Evolutionary conservation across 2,329 filamentous ascomycete genomes (phyloP), one percentile per base, ranked within the genome.

Genomic region (Fragosphaeria purpurea): DNA sequence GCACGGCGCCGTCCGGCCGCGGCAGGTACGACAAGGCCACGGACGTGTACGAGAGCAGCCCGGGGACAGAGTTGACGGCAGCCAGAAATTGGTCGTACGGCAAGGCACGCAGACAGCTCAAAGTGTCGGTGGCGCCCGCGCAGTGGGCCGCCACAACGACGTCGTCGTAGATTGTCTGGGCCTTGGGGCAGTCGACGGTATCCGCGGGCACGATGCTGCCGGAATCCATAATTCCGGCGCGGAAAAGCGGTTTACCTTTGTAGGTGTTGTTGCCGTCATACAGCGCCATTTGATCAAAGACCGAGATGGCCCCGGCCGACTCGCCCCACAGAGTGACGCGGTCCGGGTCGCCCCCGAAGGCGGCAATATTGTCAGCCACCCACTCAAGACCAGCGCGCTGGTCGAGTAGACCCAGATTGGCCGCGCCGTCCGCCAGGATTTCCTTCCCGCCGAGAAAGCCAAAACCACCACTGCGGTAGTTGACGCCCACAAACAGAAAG

Each of bases 301-400:
- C 84, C 0, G 84, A 88, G 55, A 89, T 88, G 11, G 80, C 70
- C 0, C 83, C 83, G 0, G 84, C 82, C 2, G 76, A 82, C 61
- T 90, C 82, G 32, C 86, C 86, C 82, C 83, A 88, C 53, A 91
- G 83, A 0, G 85, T 90, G 6, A 90, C 85, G 62, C 85, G 85
- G n/a, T 72, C 70, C 0, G 85, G 82, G 61, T 91, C 86, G 11
- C 88, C 88, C 8, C 88, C 88, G 61, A 93, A 94, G 0, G 79
- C 73, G 1, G 70, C 80, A 51, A 91, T 88, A 57, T 90, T 88
- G 58, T 88, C 84, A 7, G 83, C 80, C 1, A 87, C 77, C 86
- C 86, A 91, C 61, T 89, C 68, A 6, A 91, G 70, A 0, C 77
- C 86, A 56, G 85, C 72, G 37, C 84, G 74, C 59, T 90, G 85